phyloP scores from a whole-genome alignment of 2,329 filamentous ascomycete species.

The Talaromyces rugulosus region DNA sequence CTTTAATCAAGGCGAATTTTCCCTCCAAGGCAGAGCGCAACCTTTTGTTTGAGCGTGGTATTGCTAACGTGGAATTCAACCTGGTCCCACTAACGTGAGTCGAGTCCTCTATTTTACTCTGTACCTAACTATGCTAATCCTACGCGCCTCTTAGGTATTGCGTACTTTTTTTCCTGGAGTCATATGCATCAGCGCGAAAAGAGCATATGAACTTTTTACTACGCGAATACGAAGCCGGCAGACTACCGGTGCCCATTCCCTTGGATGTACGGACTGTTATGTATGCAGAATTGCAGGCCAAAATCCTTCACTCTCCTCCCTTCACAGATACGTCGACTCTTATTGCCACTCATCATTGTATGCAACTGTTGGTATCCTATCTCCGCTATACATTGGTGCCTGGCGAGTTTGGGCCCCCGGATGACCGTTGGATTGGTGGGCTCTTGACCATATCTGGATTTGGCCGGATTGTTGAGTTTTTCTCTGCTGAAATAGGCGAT shows the following conservation, averaged over 20 bases:
- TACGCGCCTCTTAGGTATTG: constrained; percentile 32
- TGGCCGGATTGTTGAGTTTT: constrained; percentile 36
- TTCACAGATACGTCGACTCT: constrained; percentile 37
- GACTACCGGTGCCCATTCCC: constrained; percentile 33
- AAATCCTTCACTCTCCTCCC: constrained; percentile 36
- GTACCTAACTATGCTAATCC: background rate
- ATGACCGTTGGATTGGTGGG: constrained; percentile 39
- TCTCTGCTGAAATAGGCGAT: constrained; percentile 41
- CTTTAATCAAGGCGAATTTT: constrained; percentile 28
- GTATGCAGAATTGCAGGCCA: constrained; percentile 33
- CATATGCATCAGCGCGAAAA: constrained; percentile 34
- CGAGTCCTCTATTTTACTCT: background rate
- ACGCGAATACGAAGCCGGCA: constrained; percentile 35
- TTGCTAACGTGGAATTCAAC: constrained; percentile 33
- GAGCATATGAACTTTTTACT: constrained; percentile 35
- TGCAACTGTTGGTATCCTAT: constrained; percentile 36
- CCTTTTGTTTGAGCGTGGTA: constrained; percentile 30
- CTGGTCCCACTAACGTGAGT: constrained; percentile 39
- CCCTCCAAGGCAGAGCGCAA: constrained; percentile 30
- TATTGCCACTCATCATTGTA: constrained; percentile 39
- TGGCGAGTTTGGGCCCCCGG: constrained; percentile 25
- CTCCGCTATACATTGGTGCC: constrained; percentile 31
- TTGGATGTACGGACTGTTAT: constrained; percentile 29
- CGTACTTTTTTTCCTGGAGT: constrained; percentile 37
- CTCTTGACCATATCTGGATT: constrained; percentile 38